A percentile compares a stretch with the other conserved stretches of the same genome.
phyloP scores from a whole-genome alignment of 768 basidiomycete genomes.

The Saitozyma podzolica region DNA sequence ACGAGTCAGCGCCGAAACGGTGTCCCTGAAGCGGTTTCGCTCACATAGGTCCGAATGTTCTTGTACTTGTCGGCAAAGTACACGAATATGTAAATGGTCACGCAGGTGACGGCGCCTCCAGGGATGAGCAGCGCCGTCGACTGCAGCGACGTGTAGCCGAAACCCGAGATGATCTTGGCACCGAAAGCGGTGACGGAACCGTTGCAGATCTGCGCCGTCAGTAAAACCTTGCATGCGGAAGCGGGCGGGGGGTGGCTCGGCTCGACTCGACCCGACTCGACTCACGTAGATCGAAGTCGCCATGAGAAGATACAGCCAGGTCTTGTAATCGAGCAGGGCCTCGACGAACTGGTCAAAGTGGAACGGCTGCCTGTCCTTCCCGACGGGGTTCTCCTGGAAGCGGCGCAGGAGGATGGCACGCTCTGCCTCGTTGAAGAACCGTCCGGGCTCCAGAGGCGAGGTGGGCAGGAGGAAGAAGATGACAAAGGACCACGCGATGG shows the following conservation, averaged over 20 bases:
- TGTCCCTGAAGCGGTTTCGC: constrained; percentile 1
- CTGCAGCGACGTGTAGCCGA: constrained; percentile 50
- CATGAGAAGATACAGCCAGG: constrained; percentile 52
- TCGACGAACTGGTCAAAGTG: constrained; percentile 44
- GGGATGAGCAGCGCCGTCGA: constrained; percentile 49
- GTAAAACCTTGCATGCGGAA: not conserved
- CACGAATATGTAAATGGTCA: constrained; percentile 49
- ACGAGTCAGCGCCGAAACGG: not conserved
- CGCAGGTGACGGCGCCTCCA: constrained; percentile 51
- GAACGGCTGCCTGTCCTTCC: constrained; percentile 31
- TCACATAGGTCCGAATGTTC: constrained; percentile 46
- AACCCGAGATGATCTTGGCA: constrained; percentile 50
- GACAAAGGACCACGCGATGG: constrained; percentile 49
- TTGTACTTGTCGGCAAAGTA: constrained; percentile 43
- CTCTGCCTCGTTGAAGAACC: constrained; percentile 48
- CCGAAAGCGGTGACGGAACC: constrained; percentile 52
- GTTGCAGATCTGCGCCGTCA: constrained; percentile 35
- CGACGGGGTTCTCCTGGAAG: constrained; percentile 37
- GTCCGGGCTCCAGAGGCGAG: constrained; percentile 40
- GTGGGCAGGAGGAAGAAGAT: constrained; percentile 51
- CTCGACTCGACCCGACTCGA: not conserved
- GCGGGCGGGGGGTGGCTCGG: not conserved
- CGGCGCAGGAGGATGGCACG: constrained; percentile 34
- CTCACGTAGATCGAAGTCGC: constrained; percentile 48
- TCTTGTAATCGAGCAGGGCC: constrained; percentile 49